Base-by-base conservation (phyloP, 805 yeast genomes). In the Saccharomycopsis guyanensis region DNA sequence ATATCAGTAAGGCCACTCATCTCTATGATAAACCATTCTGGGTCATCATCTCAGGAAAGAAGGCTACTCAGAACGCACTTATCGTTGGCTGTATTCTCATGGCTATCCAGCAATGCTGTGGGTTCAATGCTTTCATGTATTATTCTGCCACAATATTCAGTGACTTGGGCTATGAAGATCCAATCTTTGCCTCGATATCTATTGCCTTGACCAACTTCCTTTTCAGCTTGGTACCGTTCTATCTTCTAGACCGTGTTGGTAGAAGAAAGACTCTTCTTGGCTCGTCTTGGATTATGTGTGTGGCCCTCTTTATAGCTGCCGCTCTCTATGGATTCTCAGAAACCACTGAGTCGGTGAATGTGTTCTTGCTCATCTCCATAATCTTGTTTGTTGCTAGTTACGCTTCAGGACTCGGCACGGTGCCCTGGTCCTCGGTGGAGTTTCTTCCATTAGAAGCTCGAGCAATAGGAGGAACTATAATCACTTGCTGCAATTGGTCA, bases 41-140 rank as follows among this genome's bases (percentile, higher is more conserved):
- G 51, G 65, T 42, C 32, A 27, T 40, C 13, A 33, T 56, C 54
- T 16, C 33, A 27, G 22, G 23, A 2, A 24, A 54, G 42, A 38
- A 50, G 36, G 27, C 50, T 32, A 73, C 67, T 18, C 60, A 56
- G 35, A 59, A 69, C 42, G 74, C 74, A 0, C 53, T 70, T 4
- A 51, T 70, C 38, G 73, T 78, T 8, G 68, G 79, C 3, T 70
- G 76, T 53, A 72, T 72, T 16, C 59, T 78, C 37, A 66, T 76
- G 69, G 66, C 75, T 51, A 69, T 75, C 52, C 83, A 78, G 57
- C 83, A 78, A 59, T 65, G 71, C 42, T 69, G 77, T n/a, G 83
- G 83, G 45, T 72, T 76, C 57, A 77, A 77, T 61, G 76, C 79
- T 35, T 76, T 78, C 56, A 75, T 78, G 72, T 78, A 76, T 60